Evolutionary conservation across 768 basidiomycete genomes (phyloP).

Genomic region (Lentinula guzmanii): DNA sequence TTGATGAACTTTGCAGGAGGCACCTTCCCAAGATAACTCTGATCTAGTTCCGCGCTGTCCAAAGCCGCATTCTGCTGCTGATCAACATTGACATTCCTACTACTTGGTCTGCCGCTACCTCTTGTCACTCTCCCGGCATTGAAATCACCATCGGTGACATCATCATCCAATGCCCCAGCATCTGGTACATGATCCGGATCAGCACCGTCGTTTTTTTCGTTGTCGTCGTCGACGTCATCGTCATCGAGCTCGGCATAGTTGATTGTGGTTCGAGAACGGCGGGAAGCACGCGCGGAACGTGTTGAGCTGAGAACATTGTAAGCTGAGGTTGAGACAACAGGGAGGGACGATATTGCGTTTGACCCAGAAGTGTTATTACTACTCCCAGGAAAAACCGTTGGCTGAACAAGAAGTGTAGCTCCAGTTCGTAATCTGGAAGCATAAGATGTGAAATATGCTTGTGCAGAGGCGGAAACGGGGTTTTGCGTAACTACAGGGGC

Average conservation of each 20-base stretch:
- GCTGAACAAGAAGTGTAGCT: conserved; percentile 85
- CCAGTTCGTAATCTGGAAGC: conserved; percentile 89
- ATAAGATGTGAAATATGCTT: conserved; percentile 80
- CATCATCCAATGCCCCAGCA: conserved; percentile 19
- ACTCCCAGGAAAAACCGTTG: conserved; percentile 38
- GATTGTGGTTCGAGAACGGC: conserved; percentile 57
- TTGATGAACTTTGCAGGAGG: conserved; percentile 78
- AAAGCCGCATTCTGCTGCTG: conserved; percentile 27
- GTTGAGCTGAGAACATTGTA: conserved; percentile 12
- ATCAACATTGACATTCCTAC: conserved; percentile 28
- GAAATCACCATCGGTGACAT: conserved; percentile 2
- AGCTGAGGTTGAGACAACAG: conserved; percentile 32
- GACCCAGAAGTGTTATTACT: conserved; percentile 18
- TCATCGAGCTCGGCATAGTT: conserved; percentile 74
- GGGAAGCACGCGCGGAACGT: conserved; percentile 32
- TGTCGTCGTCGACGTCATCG: conserved; percentile 79
- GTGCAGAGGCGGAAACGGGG: conserved; percentile 52
- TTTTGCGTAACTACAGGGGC: not conserved
- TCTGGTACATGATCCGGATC: conserved; percentile 79
- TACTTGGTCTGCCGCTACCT: conserved; percentile 27
- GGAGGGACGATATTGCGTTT: not conserved
- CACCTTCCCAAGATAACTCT: conserved; percentile 84
- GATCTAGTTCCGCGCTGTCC: conserved; percentile 65
- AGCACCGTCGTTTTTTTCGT: conserved; percentile 80
- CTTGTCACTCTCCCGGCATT: conserved; percentile 41